Evolutionary conservation across 306 rosid genomes (phyloP), one percentile per base, ranked within the genome.

Genomic region (Cucumis hystrix): DNA sequence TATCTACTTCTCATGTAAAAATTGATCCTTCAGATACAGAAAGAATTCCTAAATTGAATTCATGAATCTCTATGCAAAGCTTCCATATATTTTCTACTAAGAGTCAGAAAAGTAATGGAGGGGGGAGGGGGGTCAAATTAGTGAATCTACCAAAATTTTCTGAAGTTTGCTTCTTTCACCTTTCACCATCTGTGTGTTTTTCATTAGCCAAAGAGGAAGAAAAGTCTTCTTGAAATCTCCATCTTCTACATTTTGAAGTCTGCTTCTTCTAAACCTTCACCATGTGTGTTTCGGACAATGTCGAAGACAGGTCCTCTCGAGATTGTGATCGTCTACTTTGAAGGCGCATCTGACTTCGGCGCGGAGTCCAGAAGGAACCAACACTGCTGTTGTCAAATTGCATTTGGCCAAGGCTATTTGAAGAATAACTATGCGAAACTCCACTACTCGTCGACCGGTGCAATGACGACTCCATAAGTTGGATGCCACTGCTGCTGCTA

Each of bases 291-390:
- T 94, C 98, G 43, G 90, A 89, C 76, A 89, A 57, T 6, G 98
- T 87, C 37, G 96, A 85, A 84, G 69, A 90, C 18, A 92, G 92
- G 78, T 95, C 99, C 88, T 95, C 97, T 49, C 97, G 93, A 79
- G 99, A 95, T 79, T 95, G 99, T 0, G 99, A 95, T 78, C 97
- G 89, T 84, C 98, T 82, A 82, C 99, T 95, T 84, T 90, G 97
- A 82, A 95, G 92, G 43, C 63, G 93, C 97, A 89, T 95, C 93
- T 95, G 91, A 84, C 91, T 74, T 85, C 97, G 79, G 82, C 84
- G 90, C 35, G 99, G 92, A 20, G 96, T 67, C 97, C 97, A 85
- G 87, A 92, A 90, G 72, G 93, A 73, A 30, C 89, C 93, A 81
- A 84, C 83, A 80, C 71, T 79, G 69, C 86, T 77, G 71, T 80